Evolutionary conservation across 192 early-diverging fungal genomes (phyloP).

Genomic region (Coemansia asiatica): DNA sequence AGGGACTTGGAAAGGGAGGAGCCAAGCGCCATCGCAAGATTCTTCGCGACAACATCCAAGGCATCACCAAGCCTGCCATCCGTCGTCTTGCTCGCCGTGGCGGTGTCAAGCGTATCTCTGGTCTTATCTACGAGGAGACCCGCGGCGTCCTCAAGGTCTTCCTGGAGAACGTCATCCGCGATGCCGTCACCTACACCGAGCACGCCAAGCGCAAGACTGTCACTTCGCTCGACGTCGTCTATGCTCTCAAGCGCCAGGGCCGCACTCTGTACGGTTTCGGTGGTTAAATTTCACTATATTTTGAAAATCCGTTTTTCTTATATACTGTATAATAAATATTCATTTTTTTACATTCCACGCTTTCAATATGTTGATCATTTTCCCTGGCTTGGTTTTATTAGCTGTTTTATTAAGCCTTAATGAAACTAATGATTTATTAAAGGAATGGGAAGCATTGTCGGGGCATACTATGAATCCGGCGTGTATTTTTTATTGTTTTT

Average conservation of each 20-base stretch:
- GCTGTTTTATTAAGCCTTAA: no score
- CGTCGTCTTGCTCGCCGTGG: slow-evolving; percentile 99
- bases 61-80: slow-evolving; percentile 98
- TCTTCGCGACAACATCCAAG: slow-evolving; percentile 93
- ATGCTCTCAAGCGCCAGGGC: slow-evolving; percentile 96
- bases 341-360: slow-evolving; percentile 5
- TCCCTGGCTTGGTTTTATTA: no score
- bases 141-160: slow-evolving; percentile 96
- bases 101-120: slow-evolving; percentile 99
- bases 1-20: slow-evolving; percentile 98
- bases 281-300: slow-evolving; percentile 57
- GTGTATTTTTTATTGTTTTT: neutral
- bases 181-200: slow-evolving; percentile 98
- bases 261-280: slow-evolving; percentile 90
- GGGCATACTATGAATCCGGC: no score
- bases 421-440: no score
- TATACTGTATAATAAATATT: slow-evolving; percentile 22
- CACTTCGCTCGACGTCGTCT: slow-evolving; percentile 99
- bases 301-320: neutral
- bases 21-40: slow-evolving; percentile 99
- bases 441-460: no score
- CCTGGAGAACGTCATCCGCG: slow-evolving; percentile 98
- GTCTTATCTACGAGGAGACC: slow-evolving; percentile 99
- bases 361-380: neutral
- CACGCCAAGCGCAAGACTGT: slow-evolving; percentile 99